phyloP scores from a whole-genome alignment of 2,329 filamentous ascomycete genomes.

The Colletotrichum sp. region DNA sequence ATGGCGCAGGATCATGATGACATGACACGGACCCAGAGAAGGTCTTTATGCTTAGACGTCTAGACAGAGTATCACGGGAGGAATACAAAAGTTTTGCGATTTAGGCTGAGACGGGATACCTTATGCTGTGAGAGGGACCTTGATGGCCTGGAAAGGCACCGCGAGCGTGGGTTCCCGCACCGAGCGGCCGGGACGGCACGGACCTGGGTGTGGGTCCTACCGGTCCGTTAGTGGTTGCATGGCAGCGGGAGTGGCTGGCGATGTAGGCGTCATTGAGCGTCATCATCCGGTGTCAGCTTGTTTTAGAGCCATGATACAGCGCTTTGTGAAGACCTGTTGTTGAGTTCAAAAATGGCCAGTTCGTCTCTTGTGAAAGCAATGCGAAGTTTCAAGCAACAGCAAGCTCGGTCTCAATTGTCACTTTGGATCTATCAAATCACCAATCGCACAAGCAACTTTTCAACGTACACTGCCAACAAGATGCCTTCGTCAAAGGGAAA shows the following conservation, averaged over 20 bases:
- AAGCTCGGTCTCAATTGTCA: neutral
- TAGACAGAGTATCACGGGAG: neutral
- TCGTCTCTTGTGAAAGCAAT: rapidly evolving
- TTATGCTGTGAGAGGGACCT: neutral
- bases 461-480: neutral
- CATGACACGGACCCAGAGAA: neutral
- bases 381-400: neutral
- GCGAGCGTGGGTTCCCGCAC: neutral
- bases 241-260: neutral
- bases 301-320: neutral
- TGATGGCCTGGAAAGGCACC: neutral
- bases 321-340: rapidly evolving
- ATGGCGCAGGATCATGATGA: neutral
- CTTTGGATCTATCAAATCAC: rapidly evolving
- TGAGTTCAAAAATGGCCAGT: neutral
- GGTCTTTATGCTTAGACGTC: neutral
- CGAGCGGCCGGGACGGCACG: constrained; percentile 1
- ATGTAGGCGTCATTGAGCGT: constrained; percentile 21
- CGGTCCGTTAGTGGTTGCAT: neutral
- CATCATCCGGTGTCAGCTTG: neutral
- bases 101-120: neutral
- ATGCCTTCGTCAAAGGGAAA: constrained; percentile 47
- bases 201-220: neutral
- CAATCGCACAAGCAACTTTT: neutral
- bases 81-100: neutral